Evolutionary conservation across 2,329 filamentous ascomycete species (phyloP).

Genomic region (Phoma sp.): DNA sequence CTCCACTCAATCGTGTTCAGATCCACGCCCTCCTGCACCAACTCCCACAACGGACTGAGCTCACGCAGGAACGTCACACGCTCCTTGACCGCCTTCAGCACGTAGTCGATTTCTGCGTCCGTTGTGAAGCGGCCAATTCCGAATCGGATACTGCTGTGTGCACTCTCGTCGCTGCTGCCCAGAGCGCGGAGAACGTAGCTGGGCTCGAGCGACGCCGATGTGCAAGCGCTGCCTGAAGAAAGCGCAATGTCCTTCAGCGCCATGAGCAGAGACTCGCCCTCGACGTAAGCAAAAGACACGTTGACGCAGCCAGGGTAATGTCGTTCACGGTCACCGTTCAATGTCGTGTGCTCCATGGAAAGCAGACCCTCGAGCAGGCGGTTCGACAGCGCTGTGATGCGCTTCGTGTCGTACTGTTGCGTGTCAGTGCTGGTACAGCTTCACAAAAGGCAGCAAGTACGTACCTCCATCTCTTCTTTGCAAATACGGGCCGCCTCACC

Average conservation of each 20-base stretch:
- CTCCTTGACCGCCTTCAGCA: slow-evolving; percentile 89
- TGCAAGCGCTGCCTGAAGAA: slow-evolving; percentile 95
- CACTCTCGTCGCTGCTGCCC: slow-evolving; percentile 95
- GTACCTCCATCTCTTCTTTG: slow-evolving; percentile 86
- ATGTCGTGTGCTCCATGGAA: slow-evolving; percentile 85
- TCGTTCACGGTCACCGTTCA: slow-evolving; percentile 82
- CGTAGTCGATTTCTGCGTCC: slow-evolving; percentile 94
- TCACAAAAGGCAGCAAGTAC: slow-evolving; percentile 45
- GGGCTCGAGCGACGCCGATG: slow-evolving; percentile 93
- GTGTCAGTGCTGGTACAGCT: slow-evolving; percentile 20
- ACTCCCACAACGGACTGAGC: slow-evolving; percentile 93
- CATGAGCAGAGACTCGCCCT: slow-evolving; percentile 98
- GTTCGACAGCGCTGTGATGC: slow-evolving; percentile 82
- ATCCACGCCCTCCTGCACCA: slow-evolving; percentile 96
- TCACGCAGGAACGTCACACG: slow-evolving; percentile 92
- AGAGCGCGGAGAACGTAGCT: slow-evolving; percentile 94
- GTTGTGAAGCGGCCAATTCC: slow-evolving; percentile 98
- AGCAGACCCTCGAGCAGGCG: slow-evolving; percentile 82
- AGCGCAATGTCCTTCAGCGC: slow-evolving; percentile 97
- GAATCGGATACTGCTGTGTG: slow-evolving; percentile 96
- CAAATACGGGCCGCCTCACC: slow-evolving; percentile 95
- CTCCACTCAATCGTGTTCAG: slow-evolving; percentile 98
- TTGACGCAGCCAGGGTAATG: slow-evolving; percentile 98
- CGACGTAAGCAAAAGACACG: slow-evolving; percentile 97
- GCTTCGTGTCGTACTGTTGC: slow-evolving; percentile 84